Base-by-base conservation (phyloP, 176 grass and related monocot species). In the Oryza glaberrima region DNA sequence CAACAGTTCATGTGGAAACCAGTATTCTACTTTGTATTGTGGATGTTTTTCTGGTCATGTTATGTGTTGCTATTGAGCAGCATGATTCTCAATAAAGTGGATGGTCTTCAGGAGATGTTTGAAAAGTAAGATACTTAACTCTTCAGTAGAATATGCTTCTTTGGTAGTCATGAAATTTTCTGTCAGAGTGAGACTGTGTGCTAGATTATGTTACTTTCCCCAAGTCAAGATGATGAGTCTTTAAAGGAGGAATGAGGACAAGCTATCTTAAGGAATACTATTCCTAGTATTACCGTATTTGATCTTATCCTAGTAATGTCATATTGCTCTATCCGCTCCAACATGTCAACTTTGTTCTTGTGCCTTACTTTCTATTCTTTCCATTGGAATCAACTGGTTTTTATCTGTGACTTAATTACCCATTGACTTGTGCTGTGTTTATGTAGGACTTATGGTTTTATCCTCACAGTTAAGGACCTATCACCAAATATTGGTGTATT, bases 401-500 rank as follows among this genome's bases (percentile, higher is more conserved):
- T 85, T 32, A 32, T 32, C 4, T 34, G 14, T 44, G 43, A 44
- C 43, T 44, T 41, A 44, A 67, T 81, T 63, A 65, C 36, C 9
- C 47, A 12, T 75, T 79, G 40, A 46, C 8, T 71, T 82, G 56
- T 75, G 20, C 38, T 85, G 38, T 79, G 20, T 70, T 90, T 88
- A 46, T 94, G 7, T 80, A 97, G 94, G 86, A 97, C 90, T 7
- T 94, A 85, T 70, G 94, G 94, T 76, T 97, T 97, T 93, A 89
- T 94, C 86, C 85, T 97, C 65, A 90, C 90, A 47, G 92, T 97
- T 32, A 78, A 87, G 73, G 94, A 92, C 91, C 84, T 94, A 52
- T 88, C 94, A 41, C 92, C 90, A 87, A 94, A 94, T 90, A 90
- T 97, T 47, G 94, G 92, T 80, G 85, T 94, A 51, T 88, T 97